Percentiles rank a stretch among this genome's conserved stretches.
Conservation (phyloP, 2,329 filamentous ascomycete species). For the Pestalotiopsis sp. region DNA sequence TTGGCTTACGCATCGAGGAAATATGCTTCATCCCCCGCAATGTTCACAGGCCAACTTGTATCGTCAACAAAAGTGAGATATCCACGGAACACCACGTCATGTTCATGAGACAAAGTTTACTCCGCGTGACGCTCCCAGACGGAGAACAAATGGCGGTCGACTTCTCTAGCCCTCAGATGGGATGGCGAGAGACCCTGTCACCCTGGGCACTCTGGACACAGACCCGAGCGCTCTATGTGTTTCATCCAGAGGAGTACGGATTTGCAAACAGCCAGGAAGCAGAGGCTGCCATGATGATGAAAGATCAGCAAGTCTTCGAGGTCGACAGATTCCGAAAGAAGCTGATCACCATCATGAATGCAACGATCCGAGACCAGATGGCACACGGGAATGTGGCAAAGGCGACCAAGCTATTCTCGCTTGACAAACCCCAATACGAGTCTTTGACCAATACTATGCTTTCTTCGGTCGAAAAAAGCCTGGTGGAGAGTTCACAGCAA, state of each 20-base stretch:
- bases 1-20: neutral
- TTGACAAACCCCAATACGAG: neutral
- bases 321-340: neutral
- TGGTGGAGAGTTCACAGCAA: neutral
- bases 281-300: neutral
- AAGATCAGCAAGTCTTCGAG: neutral
- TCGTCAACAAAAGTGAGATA: neutral
- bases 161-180: slow-evolving; percentile 1
- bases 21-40: neutral
- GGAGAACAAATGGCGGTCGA: slow-evolving; percentile 2
- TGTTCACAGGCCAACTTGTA: neutral
- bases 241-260: neutral
- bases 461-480: neutral
- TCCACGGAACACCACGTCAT: neutral
- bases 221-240: neutral
- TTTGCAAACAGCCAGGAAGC: neutral
- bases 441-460: neutral
- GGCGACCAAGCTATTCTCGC: neutral
- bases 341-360: neutral
- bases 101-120: neutral
- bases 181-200: slow-evolving; percentile 9
- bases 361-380: neutral
- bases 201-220: neutral
- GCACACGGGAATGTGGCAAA: neutral
- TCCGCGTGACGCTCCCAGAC: neutral